Evolutionary conservation across 805 yeast species (phyloP).

Genomic region (Saccharomycopsis microspora): DNA sequence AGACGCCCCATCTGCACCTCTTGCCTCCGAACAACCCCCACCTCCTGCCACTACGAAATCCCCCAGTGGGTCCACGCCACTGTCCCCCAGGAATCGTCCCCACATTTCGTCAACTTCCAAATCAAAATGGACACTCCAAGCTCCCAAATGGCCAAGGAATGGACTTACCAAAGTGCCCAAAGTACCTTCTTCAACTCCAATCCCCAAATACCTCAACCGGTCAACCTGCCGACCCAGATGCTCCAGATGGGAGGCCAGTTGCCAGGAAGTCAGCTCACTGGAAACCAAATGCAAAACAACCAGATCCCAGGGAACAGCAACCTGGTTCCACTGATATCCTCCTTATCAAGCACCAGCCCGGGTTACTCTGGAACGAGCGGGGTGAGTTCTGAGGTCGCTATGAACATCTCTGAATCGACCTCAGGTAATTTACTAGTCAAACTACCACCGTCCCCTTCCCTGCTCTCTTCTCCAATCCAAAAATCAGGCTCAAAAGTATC

Average conservation of each 20-base stretch:
- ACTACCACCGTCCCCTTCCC: neutral
- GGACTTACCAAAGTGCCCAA: neutral
- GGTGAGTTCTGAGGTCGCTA: too few species aligned
- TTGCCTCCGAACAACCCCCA: slow-evolving; percentile 2
- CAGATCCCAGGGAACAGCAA: too few species aligned
- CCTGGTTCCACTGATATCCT: too few species aligned
- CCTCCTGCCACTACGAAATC: slow-evolving; percentile 8
- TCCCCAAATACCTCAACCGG: neutral
- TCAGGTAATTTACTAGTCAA: too few species aligned
- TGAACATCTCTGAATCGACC: too few species aligned
- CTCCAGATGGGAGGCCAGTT: neutral
- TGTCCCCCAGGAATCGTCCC: neutral
- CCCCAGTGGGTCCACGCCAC: slow-evolving; percentile 14
- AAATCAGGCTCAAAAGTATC: neutral
- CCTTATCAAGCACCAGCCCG: too few species aligned
- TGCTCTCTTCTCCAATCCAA: neutral
- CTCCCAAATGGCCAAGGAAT: neutral
- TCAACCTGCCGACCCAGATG: neutral
- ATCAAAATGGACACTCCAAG: neutral
- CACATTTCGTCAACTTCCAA: too few species aligned
- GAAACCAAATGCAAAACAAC: too few species aligned
- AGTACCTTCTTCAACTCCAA: neutral
- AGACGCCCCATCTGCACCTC: slow-evolving; percentile 8
- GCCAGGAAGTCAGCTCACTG: too few species aligned
- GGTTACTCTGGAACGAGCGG: too few species aligned